These are phyloP conservation scores for Botrytis byssoidea DNA, from an alignment of 2,329 filamentous ascomycete species.

Conservation along the genomic window DNA sequence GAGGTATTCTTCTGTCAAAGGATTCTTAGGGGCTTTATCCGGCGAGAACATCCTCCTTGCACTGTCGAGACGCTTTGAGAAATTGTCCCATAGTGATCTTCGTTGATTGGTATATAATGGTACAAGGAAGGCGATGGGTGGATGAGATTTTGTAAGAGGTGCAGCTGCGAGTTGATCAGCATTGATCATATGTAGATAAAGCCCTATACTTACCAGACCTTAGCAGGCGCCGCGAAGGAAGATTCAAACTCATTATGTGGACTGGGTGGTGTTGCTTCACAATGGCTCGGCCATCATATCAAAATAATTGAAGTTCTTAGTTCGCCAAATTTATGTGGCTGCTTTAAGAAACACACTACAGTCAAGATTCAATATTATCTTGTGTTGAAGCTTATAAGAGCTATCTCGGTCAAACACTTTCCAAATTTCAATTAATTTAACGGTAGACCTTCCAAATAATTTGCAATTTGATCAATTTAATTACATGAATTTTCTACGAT, in stretches of 20 bases:
- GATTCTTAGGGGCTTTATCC: slow-evolving; percentile 41
- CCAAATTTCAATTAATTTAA: neutral
- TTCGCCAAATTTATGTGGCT: slow-evolving; percentile 18
- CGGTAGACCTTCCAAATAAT: too few relatives aligned
- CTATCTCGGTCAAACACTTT: neutral
- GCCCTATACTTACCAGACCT: slow-evolving; percentile 52
- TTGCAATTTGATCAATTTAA: too few relatives aligned
- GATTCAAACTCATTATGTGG: slow-evolving; percentile 60
- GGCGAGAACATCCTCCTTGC: slow-evolving; percentile 6
- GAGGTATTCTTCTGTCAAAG: slow-evolving; percentile 61
- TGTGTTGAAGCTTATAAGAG: neutral
- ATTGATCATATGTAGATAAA: slow-evolving; percentile 22
- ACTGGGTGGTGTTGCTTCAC: slow-evolving; percentile 19
- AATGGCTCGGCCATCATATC: neutral
- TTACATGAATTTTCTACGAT: neutral
- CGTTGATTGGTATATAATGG: slow-evolving; percentile 33
- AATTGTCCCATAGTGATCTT: slow-evolving; percentile 27
- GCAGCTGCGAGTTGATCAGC: slow-evolving; percentile 32
- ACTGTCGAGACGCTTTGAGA: neutral
- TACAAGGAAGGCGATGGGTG: slow-evolving; percentile 40
- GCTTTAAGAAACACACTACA: slow-evolving; percentile 16
- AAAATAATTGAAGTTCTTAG: slow-evolving; percentile 23
- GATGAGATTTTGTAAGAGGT: slow-evolving; percentile 41
- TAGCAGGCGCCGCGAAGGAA: slow-evolving; percentile 61
- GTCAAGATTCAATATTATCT: neutral